These are phyloP conservation scores for Saposhnikovia divaricata DNA, from an alignment of 129 eudicot genomes.

Conservation along the genomic window DNA sequence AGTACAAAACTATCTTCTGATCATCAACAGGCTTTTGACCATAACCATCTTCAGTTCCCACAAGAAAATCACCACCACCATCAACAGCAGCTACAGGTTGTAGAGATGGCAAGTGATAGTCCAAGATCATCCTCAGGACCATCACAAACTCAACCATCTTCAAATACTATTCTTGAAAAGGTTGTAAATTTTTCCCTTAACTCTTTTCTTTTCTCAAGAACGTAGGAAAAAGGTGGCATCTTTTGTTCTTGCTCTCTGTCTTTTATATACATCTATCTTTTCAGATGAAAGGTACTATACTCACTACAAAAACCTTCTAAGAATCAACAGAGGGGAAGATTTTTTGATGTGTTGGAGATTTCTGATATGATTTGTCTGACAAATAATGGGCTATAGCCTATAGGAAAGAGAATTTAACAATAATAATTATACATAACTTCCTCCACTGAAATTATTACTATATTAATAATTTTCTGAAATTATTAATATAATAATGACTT, in stretches of 20 bases:
- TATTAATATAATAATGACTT: not conserved
- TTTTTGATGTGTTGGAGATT: constrained; percentile 19
- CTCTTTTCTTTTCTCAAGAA: constrained; percentile 4
- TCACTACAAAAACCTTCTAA: constrained; percentile 28
- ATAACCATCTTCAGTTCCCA: constrained; percentile 36
- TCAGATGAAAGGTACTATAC: not conserved
- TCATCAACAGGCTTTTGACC: constrained; percentile 37
- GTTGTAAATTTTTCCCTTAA: constrained; percentile 19
- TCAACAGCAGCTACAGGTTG: constrained; percentile 1
- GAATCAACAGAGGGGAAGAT: constrained; percentile 19
- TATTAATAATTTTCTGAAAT: too few relatives aligned
- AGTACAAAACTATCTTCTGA: constrained; percentile 46
- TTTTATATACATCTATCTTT: not conserved
- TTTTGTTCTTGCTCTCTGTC: constrained; percentile 8
- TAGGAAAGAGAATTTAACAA: constrained; percentile 6
- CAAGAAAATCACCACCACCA: constrained; percentile 14
- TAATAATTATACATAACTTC: too few relatives aligned
- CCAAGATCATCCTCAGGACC: constrained; percentile 59
- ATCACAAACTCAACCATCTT: constrained; percentile 45
- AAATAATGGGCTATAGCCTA: constrained; percentile 17
- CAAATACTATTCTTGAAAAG: constrained; percentile 58
- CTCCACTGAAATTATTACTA: too few relatives aligned
- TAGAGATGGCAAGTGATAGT: constrained; percentile 53
- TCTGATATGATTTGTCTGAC: constrained; percentile 38
- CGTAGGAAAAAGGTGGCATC: constrained; percentile 20